Evolutionary conservation across 805 yeast genomes (phyloP).

Genomic region (Sungouiozyma intestinalis): DNA sequence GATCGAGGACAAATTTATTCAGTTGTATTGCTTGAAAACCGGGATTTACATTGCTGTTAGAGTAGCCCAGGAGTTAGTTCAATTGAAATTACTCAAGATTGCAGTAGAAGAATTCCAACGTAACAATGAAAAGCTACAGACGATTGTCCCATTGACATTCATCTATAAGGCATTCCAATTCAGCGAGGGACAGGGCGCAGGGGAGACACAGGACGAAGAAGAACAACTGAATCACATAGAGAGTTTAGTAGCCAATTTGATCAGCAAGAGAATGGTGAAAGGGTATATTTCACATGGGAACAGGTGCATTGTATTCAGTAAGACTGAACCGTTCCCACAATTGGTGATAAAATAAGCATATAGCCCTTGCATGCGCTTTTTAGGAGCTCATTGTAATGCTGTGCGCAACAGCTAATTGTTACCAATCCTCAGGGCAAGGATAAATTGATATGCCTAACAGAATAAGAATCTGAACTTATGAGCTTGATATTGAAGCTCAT

Average conservation of each 20-base stretch:
- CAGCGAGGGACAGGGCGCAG: background rate
- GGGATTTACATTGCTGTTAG: conserved; percentile 53
- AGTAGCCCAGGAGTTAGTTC: conserved; percentile 39
- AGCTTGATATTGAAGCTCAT: background rate
- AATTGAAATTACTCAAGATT: conserved; percentile 40
- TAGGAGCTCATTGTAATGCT: too few relatives aligned
- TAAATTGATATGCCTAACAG: background rate
- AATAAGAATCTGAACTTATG: background rate
- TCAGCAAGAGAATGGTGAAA: conserved; percentile 49
- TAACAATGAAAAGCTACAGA: background rate
- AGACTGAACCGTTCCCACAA: conserved; percentile 59
- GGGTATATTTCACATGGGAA: conserved; percentile 78
- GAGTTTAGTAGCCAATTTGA: conserved; percentile 56
- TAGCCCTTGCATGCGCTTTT: background rate
- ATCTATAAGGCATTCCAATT: background rate
- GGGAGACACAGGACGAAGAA: background rate
- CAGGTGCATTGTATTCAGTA: conserved; percentile 64
- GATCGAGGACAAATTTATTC: conserved; percentile 35
- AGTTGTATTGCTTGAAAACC: conserved; percentile 42
- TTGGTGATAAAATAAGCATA: too few relatives aligned
- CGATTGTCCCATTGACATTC: conserved; percentile 10
- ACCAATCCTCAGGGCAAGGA: background rate
- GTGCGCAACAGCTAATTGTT: background rate
- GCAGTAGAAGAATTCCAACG: conserved; percentile 2
- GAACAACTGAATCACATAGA: conserved; percentile 29